Evolutionary conservation across 1,284 basidiomycete species (phyloP), one percentile per base, ranked within the genome.

Genomic region (Sporisorium exsertum): DNA sequence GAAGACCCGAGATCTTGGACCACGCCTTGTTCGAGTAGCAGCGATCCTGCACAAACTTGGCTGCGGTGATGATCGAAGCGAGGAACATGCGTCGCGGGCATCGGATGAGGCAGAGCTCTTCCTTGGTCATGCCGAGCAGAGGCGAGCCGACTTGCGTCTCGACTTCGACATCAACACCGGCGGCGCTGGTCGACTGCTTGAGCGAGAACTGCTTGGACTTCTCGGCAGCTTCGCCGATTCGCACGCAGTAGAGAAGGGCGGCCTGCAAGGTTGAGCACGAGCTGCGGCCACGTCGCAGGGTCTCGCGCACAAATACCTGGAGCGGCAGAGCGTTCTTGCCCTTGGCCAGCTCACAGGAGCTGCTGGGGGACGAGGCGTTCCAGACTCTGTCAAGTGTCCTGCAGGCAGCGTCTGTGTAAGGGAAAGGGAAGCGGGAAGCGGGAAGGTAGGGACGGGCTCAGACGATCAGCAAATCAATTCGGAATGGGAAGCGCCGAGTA

Each of bases 21-120:
- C 94, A 97, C 20, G 94, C 94, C 29, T 78, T 62, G 85, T 97
- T 96, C 16, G 92, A 94, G 82, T 95, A 97, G 59, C 92, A 94
- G 62, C 92, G 91, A 82, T 97, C 95, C 87, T 95, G 94, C 64
- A 93, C 90, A 85, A 95, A 96, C 84, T 97, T 97, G 29, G 92
- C 92, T 0, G 94, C 94, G 49, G 94, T 88, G 71, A 97, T 94
- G 40, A 97, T 87, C 0, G 93, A 91, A 0, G 94, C 94, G 9
- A 97, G 88, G 86, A 97, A 96, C 2, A 94, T 91, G 45, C 94
- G 90, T 20, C 94, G 89, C 2, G 94, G 93, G 82, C 94, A 96
- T 10, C 72, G 66, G 24, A 66, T 45, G 22, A 75, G 52, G 37
- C 63, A 49, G 10, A 64, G 59, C 62, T 77, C 70, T 40, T 72